A percentile compares a stretch with the other conserved stretches of the same genome.
Conservation (phyloP, 2,329 filamentous ascomycete species). For the Claviceps paspali region DNA sequence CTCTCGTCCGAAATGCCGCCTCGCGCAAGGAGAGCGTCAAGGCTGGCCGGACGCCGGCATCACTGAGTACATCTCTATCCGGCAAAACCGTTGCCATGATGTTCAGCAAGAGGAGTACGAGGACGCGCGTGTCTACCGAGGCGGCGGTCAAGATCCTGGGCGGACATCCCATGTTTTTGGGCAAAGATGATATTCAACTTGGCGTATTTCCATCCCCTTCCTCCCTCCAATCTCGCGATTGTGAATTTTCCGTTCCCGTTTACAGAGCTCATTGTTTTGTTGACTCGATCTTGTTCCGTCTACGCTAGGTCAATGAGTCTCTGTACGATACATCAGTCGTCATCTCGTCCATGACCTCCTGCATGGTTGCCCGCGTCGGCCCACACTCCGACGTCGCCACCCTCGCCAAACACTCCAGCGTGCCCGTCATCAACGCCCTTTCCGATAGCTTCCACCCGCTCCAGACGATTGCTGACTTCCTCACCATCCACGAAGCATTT, state of each 20-base stretch:
- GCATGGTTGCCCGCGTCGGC: slow-evolving; percentile 66
- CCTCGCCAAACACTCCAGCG: slow-evolving; percentile 56
- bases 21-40: slow-evolving; percentile 66
- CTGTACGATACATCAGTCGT: slow-evolving; percentile 85
- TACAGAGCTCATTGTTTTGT: too few relatives aligned
- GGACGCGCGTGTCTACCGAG: slow-evolving; percentile 88
- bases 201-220: slow-evolving; percentile 42
- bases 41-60: slow-evolving; percentile 36
- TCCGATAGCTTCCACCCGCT: slow-evolving; percentile 88
- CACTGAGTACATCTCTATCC: slow-evolving; percentile 45
- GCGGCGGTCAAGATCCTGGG: slow-evolving; percentile 77
- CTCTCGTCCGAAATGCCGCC: slow-evolving; percentile 69
- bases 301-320: slow-evolving; percentile 65
- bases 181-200: slow-evolving; percentile 90
- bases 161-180: slow-evolving; percentile 90
- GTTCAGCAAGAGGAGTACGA: slow-evolving; percentile 91
- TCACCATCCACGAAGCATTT: slow-evolving; percentile 75
- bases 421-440: slow-evolving; percentile 76
- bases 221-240: background rate
- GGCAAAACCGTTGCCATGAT: slow-evolving; percentile 85
- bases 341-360: slow-evolving; percentile 84
- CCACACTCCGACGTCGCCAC: slow-evolving; percentile 59
- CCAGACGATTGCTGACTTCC: slow-evolving; percentile 85
- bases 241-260: too few relatives aligned
- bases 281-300: background rate